phyloP scores from a whole-genome alignment of 768 basidiomycete species.

The Lentinula aciculospora region DNA sequence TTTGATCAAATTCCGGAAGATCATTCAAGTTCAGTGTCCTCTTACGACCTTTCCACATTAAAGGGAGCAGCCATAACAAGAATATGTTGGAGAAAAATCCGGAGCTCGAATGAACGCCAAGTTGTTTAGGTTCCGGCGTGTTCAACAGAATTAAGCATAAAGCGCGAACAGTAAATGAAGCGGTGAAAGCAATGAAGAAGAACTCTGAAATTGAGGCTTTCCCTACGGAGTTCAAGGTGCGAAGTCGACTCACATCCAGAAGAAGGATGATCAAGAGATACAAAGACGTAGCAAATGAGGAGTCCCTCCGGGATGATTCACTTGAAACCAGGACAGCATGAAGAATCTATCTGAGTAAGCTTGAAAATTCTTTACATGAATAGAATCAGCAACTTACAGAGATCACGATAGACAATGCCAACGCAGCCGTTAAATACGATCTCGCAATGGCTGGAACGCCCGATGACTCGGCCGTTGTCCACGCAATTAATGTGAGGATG shows the following conservation, averaged over 20 bases:
- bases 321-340: neutral
- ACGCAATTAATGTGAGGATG: constrained; percentile 7
- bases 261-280: constrained; percentile 9
- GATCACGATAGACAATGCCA: neutral
- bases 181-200: constrained; percentile 6
- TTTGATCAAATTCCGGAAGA: constrained; percentile 9
- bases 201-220: constrained; percentile 4
- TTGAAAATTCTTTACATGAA: neutral
- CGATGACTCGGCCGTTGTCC: constrained; percentile 3
- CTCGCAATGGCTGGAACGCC: constrained; percentile 3
- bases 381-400: neutral
- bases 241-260: constrained; percentile 9
- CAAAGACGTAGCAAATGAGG: constrained; percentile 8
- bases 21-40: neutral
- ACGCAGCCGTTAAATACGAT: constrained; percentile 5
- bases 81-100: constrained; percentile 12
- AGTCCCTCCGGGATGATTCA: neutral
- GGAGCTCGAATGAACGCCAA: neutral
- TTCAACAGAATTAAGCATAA: constrained; percentile 8
- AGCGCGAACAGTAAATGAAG: neutral
- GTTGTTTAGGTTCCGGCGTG: neutral
- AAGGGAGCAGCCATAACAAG: constrained; percentile 10
- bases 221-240: constrained; percentile 6
- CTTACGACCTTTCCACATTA: constrained; percentile 11
- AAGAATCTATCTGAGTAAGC: neutral